Conservation (phyloP, 2,329 filamentous ascomycete genomes). For the Fusarium tupiense region DNA sequence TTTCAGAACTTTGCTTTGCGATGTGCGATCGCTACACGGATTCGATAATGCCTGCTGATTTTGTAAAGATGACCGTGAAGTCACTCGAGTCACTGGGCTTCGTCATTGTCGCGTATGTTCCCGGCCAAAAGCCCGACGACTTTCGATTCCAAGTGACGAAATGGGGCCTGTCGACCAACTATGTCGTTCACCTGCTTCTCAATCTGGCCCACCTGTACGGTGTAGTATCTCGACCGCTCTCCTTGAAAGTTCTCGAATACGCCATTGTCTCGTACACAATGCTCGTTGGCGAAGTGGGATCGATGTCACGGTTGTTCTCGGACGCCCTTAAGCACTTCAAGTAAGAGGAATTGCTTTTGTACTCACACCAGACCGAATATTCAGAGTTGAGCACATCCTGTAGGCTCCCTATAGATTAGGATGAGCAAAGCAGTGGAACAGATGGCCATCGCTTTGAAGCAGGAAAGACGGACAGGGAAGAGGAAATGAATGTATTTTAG, state of each 20-base stretch:
- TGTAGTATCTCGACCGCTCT: background rate
- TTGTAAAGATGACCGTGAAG: background rate
- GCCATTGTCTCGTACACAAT: background rate
- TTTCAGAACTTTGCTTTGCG: background rate
- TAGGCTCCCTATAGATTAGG: too few relatives aligned
- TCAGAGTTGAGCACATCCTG: background rate
- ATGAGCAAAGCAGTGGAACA: background rate
- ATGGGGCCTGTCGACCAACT: background rate
- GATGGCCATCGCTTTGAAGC: too few relatives aligned
- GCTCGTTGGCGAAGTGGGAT: background rate
- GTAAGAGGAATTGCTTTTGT: too few relatives aligned
- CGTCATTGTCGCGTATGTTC: background rate
- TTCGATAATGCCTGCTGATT: background rate
- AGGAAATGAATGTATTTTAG: background rate
- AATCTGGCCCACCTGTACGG: background rate
- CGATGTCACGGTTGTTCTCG: background rate
- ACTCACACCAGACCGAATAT: too few relatives aligned
- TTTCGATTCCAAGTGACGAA: background rate
- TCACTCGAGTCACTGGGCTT: slow-evolving; percentile 5
- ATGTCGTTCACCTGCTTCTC: background rate
- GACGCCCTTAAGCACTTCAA: background rate
- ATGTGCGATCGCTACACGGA: background rate
- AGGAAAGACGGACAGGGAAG: too few relatives aligned
- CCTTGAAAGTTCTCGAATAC: background rate
- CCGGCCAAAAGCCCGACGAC: background rate